These are phyloP conservation scores for Ophiostoma pallidulum DNA, from an alignment of 2,329 filamentous ascomycete genomes.

Conservation along the genomic window DNA sequence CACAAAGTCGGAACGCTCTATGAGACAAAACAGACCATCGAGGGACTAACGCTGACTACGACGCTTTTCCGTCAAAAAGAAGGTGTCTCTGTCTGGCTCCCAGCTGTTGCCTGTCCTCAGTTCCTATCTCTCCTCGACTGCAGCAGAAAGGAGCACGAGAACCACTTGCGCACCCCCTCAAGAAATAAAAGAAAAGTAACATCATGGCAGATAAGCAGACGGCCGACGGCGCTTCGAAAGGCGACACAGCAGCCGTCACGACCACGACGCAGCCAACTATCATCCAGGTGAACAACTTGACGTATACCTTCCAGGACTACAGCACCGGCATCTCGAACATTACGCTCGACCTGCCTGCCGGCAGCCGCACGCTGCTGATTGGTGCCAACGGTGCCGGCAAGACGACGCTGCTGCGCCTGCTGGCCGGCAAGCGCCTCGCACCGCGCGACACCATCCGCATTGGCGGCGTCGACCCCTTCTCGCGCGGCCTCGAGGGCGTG, in stretches of 20 bases:
- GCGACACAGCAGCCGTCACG: neutral
- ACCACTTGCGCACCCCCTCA: no score
- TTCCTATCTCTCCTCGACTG: no score
- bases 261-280: slow-evolving; percentile 35
- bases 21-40: no score
- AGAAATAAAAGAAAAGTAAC: neutral
- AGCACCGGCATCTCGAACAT: slow-evolving; percentile 69
- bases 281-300: slow-evolving; percentile 66
- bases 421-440: slow-evolving; percentile 89
- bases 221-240: neutral
- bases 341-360: slow-evolving; percentile 64
- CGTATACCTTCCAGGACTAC: slow-evolving; percentile 82
- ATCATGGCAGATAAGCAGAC: slow-evolving; percentile 6
- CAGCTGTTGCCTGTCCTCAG: neutral
- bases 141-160: no score
- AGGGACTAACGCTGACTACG: no score
- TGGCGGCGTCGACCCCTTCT: slow-evolving; percentile 83
- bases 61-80: no score
- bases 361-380: slow-evolving; percentile 82
- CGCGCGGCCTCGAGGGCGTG: slow-evolving; percentile 79
- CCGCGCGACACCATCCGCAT: slow-evolving; percentile 66
- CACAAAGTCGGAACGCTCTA: neutral
- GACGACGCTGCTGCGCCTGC: slow-evolving; percentile 87
- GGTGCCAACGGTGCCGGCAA: slow-evolving; percentile 97
- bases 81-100: neutral